Evolutionary conservation across 345 rosid genomes (phyloP), one percentile per base, ranked within the genome.

Genomic region (Linum usitatissimum): DNA sequence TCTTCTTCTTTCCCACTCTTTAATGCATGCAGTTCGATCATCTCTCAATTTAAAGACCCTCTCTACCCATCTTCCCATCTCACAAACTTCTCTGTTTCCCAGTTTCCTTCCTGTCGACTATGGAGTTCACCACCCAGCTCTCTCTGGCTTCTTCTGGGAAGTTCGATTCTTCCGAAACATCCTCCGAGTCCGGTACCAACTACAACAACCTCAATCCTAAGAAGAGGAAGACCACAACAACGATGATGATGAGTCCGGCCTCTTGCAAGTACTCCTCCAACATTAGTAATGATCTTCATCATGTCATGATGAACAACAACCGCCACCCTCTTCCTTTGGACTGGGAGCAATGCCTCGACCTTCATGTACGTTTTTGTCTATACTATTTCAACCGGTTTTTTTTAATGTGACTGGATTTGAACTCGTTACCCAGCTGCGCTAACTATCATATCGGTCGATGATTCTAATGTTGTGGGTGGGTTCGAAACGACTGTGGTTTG

Each of bases 271-370:
- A 23, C 28, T 23, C 28, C 28, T 23, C 28, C 28, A 23, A 23
- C 28, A 23, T 0, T 0, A 23, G 51, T 45, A 13, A 10, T 15
- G 51, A 45, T 45, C 51, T 45, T 45, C 15, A 45, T 45, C 51
- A 45, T 3, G 51, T 10, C 1, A 15, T 9, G 51, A 45, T 10
- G 51, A 45, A 45, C 51, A 40, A 40, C 48, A 45, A 34, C 38
- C 38, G 38, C 6, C 38, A 17, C 54, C 80, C 76, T 38, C 74
- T 80, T 0, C 84, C 84, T 9, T 36, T 65, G n/a, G 81, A 75
- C 30, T 80, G 84, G 81, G 84, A 80, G 67, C 84, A 75, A 65
- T 80, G 81, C 71, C 81, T 80, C 55, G 80, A 80, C 67, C 81
- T 77, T 66, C 61, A 77, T 63, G 84, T 79, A 69, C 34, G 23